Conservation (phyloP, 495 filamentous ascomycete genomes). For the Neurospora discreta region DNA sequence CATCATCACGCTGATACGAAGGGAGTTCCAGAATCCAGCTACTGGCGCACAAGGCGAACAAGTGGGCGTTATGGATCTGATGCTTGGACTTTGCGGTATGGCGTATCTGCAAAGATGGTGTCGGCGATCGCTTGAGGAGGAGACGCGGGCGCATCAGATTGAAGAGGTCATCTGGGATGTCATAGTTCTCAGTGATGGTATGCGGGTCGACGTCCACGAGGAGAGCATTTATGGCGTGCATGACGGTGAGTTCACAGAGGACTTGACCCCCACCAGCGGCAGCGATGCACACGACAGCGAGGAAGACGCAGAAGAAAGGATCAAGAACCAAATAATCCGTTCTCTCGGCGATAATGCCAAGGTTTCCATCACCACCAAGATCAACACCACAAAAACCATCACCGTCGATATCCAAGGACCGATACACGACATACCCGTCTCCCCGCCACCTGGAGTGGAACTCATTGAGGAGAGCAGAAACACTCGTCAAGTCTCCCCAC, state of each 20-base stretch:
- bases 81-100: slow-evolving; percentile 57
- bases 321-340: slow-evolving; percentile 34
- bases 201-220: slow-evolving; percentile 47
- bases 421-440: slow-evolving; percentile 44
- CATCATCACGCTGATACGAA: slow-evolving; percentile 61
- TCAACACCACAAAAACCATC: slow-evolving; percentile 55
- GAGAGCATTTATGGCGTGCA: slow-evolving; percentile 25
- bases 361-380: slow-evolving; percentile 55
- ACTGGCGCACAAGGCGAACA: slow-evolving; percentile 46
- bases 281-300: slow-evolving; percentile 21
- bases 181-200: slow-evolving; percentile 56
- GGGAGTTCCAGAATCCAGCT: slow-evolving; percentile 58
- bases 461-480: slow-evolving; percentile 43
- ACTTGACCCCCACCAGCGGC: slow-evolving; percentile 3
- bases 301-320: slow-evolving; percentile 30
- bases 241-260: slow-evolving; percentile 33
- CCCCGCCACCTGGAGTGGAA: slow-evolving; percentile 55
- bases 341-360: slow-evolving; percentile 36
- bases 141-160: slow-evolving; percentile 37
- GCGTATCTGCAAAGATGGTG: slow-evolving; percentile 63
- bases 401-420: slow-evolving; percentile 63
- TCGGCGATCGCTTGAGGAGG: slow-evolving; percentile 45
- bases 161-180: slow-evolving; percentile 70
- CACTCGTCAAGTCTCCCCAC: background rate
- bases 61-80: slow-evolving; percentile 53